Percentiles rank a stretch among this genome's conserved stretches.
Conservation (phyloP, 139 green algal genomes). For the Edaphochlamys debaryana region DNA sequence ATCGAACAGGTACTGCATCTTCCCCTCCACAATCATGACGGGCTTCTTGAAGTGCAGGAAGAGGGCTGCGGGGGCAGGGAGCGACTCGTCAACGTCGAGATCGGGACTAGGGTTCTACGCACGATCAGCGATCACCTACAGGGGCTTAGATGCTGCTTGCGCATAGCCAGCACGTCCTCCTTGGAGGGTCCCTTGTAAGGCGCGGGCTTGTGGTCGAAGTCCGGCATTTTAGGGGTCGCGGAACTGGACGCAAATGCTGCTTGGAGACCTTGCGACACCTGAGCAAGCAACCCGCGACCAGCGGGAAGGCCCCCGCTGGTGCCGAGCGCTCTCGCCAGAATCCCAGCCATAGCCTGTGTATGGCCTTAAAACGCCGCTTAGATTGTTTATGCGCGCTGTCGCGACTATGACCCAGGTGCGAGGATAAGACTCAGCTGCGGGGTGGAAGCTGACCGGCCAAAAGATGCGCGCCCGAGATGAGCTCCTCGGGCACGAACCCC, state of each 20-base stretch:
- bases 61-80: constrained; percentile 61
- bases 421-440: no score
- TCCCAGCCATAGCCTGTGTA: no score
- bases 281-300: background rate
- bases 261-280: background rate
- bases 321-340: no score
- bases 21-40: constrained; percentile 95
- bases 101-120: background rate
- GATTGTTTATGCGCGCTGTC: no score
- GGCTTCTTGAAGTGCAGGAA: constrained; percentile 90
- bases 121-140: constrained; percentile 54
- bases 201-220: constrained; percentile 70
- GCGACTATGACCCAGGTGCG: no score
- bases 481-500: no score
- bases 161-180: constrained; percentile 82
- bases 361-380: no score
- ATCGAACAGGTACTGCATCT: constrained; percentile 98
- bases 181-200: constrained; percentile 85
- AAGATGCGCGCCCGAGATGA: no score
- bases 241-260: background rate
- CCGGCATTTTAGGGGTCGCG: constrained; percentile 23
- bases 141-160: constrained; percentile 87
- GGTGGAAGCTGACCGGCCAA: no score
- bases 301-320: no score
- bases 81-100: background rate